phyloP scores from a whole-genome alignment of 2,329 filamentous ascomycete genomes.

The Ploettnerulaceae sp. region DNA sequence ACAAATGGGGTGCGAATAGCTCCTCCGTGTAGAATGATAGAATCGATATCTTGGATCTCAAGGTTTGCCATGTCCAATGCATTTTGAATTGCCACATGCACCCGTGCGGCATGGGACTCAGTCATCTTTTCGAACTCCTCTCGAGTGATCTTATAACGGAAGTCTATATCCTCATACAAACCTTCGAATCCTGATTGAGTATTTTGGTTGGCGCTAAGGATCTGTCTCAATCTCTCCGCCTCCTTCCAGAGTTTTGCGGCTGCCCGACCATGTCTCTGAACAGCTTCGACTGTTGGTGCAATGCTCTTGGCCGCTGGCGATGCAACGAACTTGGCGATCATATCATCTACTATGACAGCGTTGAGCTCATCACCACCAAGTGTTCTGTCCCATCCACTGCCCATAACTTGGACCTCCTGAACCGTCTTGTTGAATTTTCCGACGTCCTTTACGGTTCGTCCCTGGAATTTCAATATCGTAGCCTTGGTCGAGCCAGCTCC shows the following conservation, averaged over 20 bases:
- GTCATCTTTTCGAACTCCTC: conserved; percentile 77
- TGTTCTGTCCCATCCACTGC: conserved; percentile 81
- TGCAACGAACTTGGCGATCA: conserved; percentile 73
- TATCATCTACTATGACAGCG: conserved; percentile 81
- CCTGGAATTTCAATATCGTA: conserved; percentile 84
- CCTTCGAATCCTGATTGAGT: conserved; percentile 79
- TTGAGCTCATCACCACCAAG: conserved; percentile 90
- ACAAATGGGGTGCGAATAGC: conserved; percentile 89
- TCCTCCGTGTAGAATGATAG: conserved; percentile 89
- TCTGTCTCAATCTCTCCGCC: conserved; percentile 77
- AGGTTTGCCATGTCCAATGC: conserved; percentile 72
- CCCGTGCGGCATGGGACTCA: conserved; percentile 60
- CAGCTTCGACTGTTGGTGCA: conserved; percentile 54
- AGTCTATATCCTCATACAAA: conserved; percentile 86
- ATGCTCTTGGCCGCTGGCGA: conserved; percentile 62
- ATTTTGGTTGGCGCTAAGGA: conserved; percentile 88
- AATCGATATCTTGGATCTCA: conserved; percentile 71
- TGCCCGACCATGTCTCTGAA: conserved; percentile 74
- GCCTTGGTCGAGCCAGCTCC: conserved; percentile 92
- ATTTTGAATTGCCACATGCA: conserved; percentile 64
- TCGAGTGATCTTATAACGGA: conserved; percentile 83
- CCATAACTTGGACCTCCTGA: conserved; percentile 88
- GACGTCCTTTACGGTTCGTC: conserved; percentile 81
- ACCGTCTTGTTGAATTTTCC: conserved; percentile 95
- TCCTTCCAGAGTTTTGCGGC: conserved; percentile 92